Conservation (phyloP, 2,329 filamentous ascomycete genomes). For the Ophiostoma ips region DNA sequence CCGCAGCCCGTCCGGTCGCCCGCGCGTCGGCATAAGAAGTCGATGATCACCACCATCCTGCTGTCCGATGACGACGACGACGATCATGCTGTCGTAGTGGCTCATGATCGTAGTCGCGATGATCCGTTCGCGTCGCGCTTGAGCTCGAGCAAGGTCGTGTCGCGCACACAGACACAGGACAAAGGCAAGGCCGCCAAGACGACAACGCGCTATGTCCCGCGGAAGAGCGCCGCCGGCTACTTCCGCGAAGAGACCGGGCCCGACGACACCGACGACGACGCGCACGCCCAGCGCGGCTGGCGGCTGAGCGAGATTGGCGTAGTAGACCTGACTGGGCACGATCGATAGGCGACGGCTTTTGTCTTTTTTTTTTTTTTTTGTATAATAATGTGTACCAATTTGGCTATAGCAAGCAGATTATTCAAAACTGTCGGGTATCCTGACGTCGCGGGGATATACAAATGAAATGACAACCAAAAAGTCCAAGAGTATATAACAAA, state of each 20-base stretch:
- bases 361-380: not conserved
- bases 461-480: not conserved
- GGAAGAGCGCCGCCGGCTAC: constrained; percentile 17
- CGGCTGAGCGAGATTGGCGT: constrained; percentile 3
- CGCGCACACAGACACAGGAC: not conserved
- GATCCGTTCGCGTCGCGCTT: not conserved
- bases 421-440: not conserved
- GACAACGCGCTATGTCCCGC: constrained; percentile 17
- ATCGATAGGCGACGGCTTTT: not conserved
- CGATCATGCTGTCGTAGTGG: too few species aligned
- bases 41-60: not conserved
- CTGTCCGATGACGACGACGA: constrained; percentile 4
- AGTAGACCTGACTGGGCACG: constrained; percentile 4
- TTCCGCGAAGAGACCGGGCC: constrained; percentile 13
- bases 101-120: not conserved
- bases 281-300: constrained; percentile 1
- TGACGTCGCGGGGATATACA: not conserved
- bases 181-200: not conserved
- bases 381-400: not conserved
- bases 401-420: not conserved
- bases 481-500: not conserved
- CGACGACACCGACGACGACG: not conserved
- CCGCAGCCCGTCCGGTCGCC: not conserved
- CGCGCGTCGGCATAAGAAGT: not conserved
- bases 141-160: not conserved